These are phyloP conservation scores for Chlorella ohadii DNA, from an alignment of 139 green algal genomes.

Conservation along the genomic window DNA sequence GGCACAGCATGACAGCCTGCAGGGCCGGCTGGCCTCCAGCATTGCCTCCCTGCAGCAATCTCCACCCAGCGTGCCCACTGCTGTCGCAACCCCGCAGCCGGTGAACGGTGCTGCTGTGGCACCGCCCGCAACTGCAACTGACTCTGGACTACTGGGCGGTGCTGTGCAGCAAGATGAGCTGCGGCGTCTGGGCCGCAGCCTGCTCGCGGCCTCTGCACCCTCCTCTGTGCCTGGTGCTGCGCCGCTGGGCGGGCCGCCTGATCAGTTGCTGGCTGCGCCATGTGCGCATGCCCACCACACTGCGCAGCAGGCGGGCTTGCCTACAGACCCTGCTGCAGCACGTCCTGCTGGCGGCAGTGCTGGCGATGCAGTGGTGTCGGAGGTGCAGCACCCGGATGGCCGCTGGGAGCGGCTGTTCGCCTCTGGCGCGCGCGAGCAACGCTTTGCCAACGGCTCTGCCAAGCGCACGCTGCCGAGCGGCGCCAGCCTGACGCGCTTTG, in stretches of 20 bases:
- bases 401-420: conserved; percentile 67
- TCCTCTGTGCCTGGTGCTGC: background rate
- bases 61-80: background rate
- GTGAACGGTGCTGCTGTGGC: background rate
- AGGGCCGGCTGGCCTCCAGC: background rate
- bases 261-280: too few species aligned
- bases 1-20: background rate
- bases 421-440: conserved; percentile 54
- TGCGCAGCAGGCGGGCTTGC: background rate
- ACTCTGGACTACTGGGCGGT: background rate
- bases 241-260: too few species aligned
- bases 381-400: conserved; percentile 60
- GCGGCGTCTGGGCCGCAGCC: conserved; percentile 4
- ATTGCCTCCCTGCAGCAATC: background rate
- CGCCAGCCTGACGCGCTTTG: conserved; percentile 68
- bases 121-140: too few species aligned
- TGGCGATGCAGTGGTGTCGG: background rate
- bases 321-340: background rate
- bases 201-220: background rate
- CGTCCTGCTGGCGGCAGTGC: background rate
- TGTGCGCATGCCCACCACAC: background rate
- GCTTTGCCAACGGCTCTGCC: conserved; percentile 77
- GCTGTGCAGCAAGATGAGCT: conserved; percentile 4
- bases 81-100: background rate
- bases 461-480: conserved; percentile 64